Evolutionary conservation across 495 filamentous ascomycete species (phyloP).

Genomic region (Xylaria flabelliformis): DNA sequence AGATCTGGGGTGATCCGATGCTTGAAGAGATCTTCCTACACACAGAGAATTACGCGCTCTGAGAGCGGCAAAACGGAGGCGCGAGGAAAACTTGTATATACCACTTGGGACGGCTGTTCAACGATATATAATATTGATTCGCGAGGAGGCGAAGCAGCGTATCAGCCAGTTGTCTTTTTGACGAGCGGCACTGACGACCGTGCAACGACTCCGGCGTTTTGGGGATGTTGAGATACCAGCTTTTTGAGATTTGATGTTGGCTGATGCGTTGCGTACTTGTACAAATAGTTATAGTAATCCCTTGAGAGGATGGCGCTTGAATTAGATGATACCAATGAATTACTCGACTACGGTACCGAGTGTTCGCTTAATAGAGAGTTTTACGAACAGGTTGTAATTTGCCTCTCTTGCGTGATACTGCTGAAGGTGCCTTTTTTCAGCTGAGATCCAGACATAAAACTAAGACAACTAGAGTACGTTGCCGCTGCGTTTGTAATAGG

Average conservation of each 20-base stretch:
- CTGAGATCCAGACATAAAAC: background rate
- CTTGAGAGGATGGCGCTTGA: conserved; percentile 6
- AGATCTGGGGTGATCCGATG: conserved; percentile 77
- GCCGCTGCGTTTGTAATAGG: background rate
- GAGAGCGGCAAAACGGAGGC: background rate
- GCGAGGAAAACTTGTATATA: conserved; percentile 24
- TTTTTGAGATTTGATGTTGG: conserved; percentile 1
- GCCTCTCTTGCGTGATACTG: background rate
- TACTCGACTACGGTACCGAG: background rate
- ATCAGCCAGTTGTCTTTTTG: background rate
- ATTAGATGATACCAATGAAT: conserved; percentile 14
- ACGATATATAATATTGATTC: conserved; percentile 4
- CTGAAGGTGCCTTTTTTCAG: background rate
- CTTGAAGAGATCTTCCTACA: conserved; percentile 94
- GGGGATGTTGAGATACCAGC: conserved; percentile 27
- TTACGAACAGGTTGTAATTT: background rate
- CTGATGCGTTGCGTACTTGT: conserved; percentile 11
- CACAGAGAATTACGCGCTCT: conserved; percentile 92
- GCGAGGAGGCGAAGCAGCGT: conserved; percentile 3
- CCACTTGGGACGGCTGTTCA: background rate
- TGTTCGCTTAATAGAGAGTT: conserved; percentile 3
- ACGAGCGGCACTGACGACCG: conserved; percentile 13
- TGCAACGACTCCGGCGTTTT: conserved; percentile 28
- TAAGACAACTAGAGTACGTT: background rate
- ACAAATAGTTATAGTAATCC: conserved; percentile 4